Base-by-base conservation (phyloP, 83 land plant species). In the Picea engelmannii region DNA sequence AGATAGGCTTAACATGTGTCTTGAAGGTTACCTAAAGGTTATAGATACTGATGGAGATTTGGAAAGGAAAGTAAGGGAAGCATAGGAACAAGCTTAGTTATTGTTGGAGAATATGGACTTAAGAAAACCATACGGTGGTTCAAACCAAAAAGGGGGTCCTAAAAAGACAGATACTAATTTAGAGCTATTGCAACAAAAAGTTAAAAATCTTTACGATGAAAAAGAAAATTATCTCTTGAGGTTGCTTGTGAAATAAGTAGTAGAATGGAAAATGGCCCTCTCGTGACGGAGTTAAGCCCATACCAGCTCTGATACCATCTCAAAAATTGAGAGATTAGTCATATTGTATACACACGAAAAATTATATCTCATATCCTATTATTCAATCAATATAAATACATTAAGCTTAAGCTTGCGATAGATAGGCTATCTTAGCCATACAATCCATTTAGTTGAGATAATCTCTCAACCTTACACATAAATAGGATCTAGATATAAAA, bases 251-350 rank as follows among this genome's bases (percentile, higher is more conserved):
- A 88, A 71, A 75, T 95, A 9, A 84, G 86, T 61, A 66, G 68
- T 11, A 83, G 87, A 11, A 80, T 91, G 52, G 75, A 83, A 27
- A 95, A 95, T n/a, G n/a, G n/a, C n/a, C n/a, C n/a, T n/a, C n/a
- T n/a, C n/a, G n/a, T n/a, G n/a, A n/a, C n/a, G n/a, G n/a, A n/a
- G n/a, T n/a, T n/a, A n/a, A n/a, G n/a, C n/a, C n/a, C n/a, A n/a
- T n/a, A n/a, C n/a, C n/a, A n/a, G n/a, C n/a, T n/a, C n/a, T n/a
- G n/a, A n/a, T n/a, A n/a, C n/a, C n/a, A n/a, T 27, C 31, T 27
- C 31, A 27, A 1, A 27, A 27, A 27, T 27, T 27, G 31, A 27
- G 31, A 27, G 31, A 27, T 0, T 27, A 27, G 31, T 27, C 31
- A 27, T 27, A 27, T 27, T 27, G 0, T 27, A 27, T 27, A 27